Conservation (phyloP, 192 early-diverging fungal genomes). For the Cladochytrium replicatum region DNA sequence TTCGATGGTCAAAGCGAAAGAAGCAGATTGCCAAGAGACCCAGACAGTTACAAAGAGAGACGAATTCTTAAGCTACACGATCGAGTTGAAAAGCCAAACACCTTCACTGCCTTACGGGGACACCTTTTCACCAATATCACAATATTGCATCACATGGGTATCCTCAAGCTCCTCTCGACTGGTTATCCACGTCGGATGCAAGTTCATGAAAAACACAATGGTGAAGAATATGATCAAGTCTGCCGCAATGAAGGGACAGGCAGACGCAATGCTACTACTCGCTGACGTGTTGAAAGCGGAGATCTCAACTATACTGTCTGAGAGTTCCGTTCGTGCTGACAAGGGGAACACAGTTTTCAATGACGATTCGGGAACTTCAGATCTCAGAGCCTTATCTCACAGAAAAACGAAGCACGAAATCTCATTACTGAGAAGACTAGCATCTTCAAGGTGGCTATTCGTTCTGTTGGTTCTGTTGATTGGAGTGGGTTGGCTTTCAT, state of each 20-base stretch:
- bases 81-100: constrained; percentile 26
- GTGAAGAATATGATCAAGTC: constrained; percentile 47
- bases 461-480: no score
- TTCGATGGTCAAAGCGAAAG: constrained; percentile 51
- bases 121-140: constrained; percentile 39
- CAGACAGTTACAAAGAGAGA: constrained; percentile 35
- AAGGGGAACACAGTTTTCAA: no score
- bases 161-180: constrained; percentile 25
- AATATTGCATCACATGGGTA: constrained; percentile 43
- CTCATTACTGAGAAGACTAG: no score
- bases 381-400: no score
- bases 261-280: constrained; percentile 32
- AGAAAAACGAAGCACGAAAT: no score
- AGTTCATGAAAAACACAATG: constrained; percentile 49
- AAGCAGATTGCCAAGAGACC: constrained; percentile 44
- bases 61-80: constrained; percentile 36
- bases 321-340: no score
- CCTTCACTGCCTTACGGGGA: constrained; percentile 46
- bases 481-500: no score
- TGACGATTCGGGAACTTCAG: no score
- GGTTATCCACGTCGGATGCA: constrained; percentile 29
- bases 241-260: constrained; percentile 35
- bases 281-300: no score
- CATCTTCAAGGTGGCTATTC: no score
- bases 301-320: no score